These are phyloP conservation scores for Cercospora sp. DNA, from an alignment of 2,329 filamentous ascomycete genomes.

Conservation along the genomic window DNA sequence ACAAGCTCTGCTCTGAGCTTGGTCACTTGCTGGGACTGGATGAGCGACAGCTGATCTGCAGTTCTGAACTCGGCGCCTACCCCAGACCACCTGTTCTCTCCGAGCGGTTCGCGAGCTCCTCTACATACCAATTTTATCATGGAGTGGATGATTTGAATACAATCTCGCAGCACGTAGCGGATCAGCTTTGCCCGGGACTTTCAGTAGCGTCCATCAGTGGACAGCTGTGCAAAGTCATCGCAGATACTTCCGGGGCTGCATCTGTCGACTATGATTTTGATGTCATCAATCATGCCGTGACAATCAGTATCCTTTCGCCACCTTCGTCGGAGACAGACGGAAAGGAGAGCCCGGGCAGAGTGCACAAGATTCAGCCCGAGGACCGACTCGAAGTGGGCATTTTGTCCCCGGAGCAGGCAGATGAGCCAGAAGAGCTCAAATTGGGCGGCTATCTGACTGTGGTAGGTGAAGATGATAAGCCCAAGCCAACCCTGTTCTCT, in stretches of 20 bases:
- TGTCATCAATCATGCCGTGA: slow-evolving; percentile 63
- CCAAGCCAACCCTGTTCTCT: slow-evolving; percentile 75
- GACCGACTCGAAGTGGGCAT: slow-evolving; percentile 74
- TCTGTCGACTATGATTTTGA: slow-evolving; percentile 79
- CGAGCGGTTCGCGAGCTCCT: slow-evolving; percentile 61
- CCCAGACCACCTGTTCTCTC: slow-evolving; percentile 52
- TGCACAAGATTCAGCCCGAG: slow-evolving; percentile 14
- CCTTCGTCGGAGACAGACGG: neutral
- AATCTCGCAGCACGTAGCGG: slow-evolving; percentile 43
- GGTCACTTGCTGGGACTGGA: slow-evolving; percentile 56
- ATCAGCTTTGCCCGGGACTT: slow-evolving; percentile 33
- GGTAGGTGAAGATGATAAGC: slow-evolving; percentile 69
- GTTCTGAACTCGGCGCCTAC: slow-evolving; percentile 42
- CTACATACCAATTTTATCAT: slow-evolving; percentile 70
- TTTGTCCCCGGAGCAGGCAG: slow-evolving; percentile 63
- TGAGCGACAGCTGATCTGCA: slow-evolving; percentile 53
- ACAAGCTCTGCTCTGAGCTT: slow-evolving; percentile 59
- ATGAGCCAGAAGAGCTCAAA: slow-evolving; percentile 71
- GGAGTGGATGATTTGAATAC: slow-evolving; percentile 58
- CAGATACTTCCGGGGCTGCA: slow-evolving; percentile 13
- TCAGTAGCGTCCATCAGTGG: slow-evolving; percentile 15
- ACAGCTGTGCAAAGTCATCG: slow-evolving; percentile 20
- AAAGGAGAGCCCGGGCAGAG: neutral
- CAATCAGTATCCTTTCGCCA: slow-evolving; percentile 47
- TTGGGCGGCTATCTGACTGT: slow-evolving; percentile 77